Conservation (phyloP, 148 eudicot species). For the Talinum fruticosum region DNA sequence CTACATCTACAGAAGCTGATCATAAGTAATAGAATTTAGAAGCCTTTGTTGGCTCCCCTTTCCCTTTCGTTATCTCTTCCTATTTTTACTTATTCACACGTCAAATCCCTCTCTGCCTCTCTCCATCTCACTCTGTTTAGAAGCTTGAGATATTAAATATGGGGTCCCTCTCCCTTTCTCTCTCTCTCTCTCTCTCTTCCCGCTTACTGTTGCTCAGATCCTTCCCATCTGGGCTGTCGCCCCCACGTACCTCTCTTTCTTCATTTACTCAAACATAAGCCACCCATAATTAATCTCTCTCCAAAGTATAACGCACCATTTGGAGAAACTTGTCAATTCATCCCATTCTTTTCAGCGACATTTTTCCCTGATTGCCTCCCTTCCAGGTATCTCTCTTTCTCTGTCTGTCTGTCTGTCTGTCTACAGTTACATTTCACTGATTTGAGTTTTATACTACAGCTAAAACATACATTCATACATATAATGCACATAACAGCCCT, state of each 20-base stretch:
- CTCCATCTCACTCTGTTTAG: background rate
- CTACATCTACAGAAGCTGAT: slow-evolving; percentile 22
- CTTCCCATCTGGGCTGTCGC: no score
- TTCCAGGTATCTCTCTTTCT: background rate
- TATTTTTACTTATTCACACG: background rate
- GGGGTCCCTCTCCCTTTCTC: background rate
- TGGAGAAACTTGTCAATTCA: no score
- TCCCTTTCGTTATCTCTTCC: slow-evolving; percentile 10
- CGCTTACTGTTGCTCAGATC: no score
- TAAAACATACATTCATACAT: no score
- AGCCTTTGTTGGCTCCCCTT: slow-evolving; percentile 13
- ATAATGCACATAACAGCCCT: no score
- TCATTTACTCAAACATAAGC: no score
- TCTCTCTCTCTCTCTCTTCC: background rate
- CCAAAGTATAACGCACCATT: background rate
- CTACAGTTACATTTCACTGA: no score
- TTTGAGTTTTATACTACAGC: no score
- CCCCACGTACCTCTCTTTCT: no score
- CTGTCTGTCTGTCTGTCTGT: background rate
- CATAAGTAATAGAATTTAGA: background rate
- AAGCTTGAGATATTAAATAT: no score
- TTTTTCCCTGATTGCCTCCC: background rate
- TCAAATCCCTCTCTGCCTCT: background rate
- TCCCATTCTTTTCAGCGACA: no score
- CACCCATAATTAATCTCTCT: background rate